These are phyloP conservation scores for Tilletia caries DNA, from an alignment of 1,284 basidiomycete genomes.

Conservation along the genomic window DNA sequence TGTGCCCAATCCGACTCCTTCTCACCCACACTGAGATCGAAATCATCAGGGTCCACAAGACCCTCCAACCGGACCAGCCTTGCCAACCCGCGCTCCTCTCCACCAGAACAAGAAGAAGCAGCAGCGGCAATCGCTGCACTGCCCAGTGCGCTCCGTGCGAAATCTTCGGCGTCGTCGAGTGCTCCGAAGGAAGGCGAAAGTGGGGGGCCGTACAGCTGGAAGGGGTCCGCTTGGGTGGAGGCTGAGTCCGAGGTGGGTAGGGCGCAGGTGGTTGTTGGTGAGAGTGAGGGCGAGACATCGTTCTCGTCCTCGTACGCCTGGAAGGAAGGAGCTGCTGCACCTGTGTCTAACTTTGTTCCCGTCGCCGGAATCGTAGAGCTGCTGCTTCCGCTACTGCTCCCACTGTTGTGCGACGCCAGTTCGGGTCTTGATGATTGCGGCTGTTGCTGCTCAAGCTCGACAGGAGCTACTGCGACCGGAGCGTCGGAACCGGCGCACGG, in stretches of 20 bases:
- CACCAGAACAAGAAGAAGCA: no score
- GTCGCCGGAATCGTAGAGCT: neutral
- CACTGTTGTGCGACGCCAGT: no score
- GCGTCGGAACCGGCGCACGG: no score
- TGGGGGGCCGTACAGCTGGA: constrained; percentile 1
- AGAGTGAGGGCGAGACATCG: neutral
- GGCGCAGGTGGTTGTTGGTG: neutral
- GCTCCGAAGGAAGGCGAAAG: constrained; percentile 7
- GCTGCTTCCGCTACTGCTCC: no score
- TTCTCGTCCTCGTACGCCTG: neutral
- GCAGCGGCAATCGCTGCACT: neutral
- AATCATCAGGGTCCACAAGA: neutral
- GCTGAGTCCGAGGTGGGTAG: neutral
- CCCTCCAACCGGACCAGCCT: neutral
- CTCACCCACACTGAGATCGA: neutral
- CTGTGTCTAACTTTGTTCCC: no score
- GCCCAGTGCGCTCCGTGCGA: constrained; percentile 1
- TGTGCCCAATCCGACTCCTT: neutral
- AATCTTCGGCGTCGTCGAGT: constrained; percentile 4
- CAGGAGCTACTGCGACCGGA: no score
- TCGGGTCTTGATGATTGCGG: neutral
- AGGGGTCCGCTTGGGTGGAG: neutral
- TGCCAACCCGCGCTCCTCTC: neutral
- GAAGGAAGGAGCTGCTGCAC: no score
- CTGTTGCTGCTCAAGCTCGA: no score